A percentile compares a stretch with the other conserved stretches of the same genome.
Conservation (phyloP, 2,329 filamentous ascomycete species). For the Alternaria dauci region DNA sequence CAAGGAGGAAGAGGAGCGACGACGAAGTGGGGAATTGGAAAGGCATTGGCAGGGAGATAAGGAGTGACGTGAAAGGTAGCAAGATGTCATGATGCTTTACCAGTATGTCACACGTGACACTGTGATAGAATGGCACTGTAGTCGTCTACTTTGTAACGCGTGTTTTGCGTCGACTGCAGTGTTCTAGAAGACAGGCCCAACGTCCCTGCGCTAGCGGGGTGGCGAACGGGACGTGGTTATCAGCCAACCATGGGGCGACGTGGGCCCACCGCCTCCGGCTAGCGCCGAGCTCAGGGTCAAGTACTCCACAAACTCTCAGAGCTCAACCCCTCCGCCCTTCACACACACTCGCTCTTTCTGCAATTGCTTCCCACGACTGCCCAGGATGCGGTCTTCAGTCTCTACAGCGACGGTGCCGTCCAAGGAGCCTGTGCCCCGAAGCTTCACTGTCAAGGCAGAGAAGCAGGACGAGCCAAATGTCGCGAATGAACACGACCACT, state of each 20-base stretch:
- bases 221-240: conserved; percentile 4
- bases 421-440: conserved; percentile 32
- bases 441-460: conserved; percentile 34
- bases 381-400: conserved; percentile 49
- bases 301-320: conserved; percentile 13
- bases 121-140: background rate
- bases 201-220: conserved; percentile 17
- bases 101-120: background rate
- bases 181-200: background rate
- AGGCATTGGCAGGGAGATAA: conserved; percentile 24
- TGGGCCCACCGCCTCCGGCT: conserved; percentile 13
- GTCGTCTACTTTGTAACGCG: no score
- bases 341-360: background rate
- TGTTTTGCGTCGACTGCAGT: no score
- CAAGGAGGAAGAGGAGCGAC: conserved; percentile 23
- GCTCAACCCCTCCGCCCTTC: conserved; percentile 14
- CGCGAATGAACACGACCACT: conserved; percentile 62
- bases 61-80: conserved; percentile 25
- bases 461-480: conserved; percentile 21
- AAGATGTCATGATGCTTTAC: background rate
- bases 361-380: conserved; percentile 12
- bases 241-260: conserved; percentile 20
- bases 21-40: conserved; percentile 36
- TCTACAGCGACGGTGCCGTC: conserved; percentile 44
- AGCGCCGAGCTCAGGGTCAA: conserved; percentile 18